Base-by-base conservation (phyloP, 2,329 filamentous ascomycete species). In the Aureobasidium zeae region DNA sequence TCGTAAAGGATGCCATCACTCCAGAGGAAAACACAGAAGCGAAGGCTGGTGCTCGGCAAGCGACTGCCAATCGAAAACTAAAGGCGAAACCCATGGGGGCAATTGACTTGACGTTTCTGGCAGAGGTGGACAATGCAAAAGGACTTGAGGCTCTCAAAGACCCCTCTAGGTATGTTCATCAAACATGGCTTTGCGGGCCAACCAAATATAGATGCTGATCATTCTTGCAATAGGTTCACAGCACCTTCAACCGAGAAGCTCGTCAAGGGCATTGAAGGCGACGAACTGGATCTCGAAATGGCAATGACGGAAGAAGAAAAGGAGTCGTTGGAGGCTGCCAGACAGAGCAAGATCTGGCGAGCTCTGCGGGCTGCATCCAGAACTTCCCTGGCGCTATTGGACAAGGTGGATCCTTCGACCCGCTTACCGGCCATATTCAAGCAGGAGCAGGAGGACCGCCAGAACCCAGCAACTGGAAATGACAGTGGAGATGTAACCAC, bases 281-380 rank as follows among this genome's bases (percentile, higher is more conserved):
- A 86, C 56, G 83, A 94, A 45, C 79, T 95, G 54, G 86, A 95
- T 60, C 77, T 94, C 42, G 84, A 87, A 15, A 86, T 89, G 73
- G 82, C 85, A 8, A 74, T 74, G 44, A 77, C 67, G 29, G 72
- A 78, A 29, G 73, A 75, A 46, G 77, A 81, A 50, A 76, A 71
- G 56, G 68, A 73, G 36, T 61, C 63, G 53, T 73, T 67, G 66
- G 75, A 62, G 64, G 83, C 84, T 51, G 74, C 79, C 44, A 94
- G 93, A 61, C 78, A 81, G 15, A 94, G 86, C 67, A 89, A 93
- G 62, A 83, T 79, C 45, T 98, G 91, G 91, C 77, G 88, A 53
- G 85, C 86, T 4, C 68, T 98, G 50, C 79, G 91, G 41, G 76
- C 94, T 51, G 83, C 86, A 8, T 79, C 83, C 45, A 78, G 77